These are phyloP conservation scores for Exophiala oligosperma DNA, from an alignment of 2,329 filamentous ascomycete genomes.

Conservation along the genomic window DNA sequence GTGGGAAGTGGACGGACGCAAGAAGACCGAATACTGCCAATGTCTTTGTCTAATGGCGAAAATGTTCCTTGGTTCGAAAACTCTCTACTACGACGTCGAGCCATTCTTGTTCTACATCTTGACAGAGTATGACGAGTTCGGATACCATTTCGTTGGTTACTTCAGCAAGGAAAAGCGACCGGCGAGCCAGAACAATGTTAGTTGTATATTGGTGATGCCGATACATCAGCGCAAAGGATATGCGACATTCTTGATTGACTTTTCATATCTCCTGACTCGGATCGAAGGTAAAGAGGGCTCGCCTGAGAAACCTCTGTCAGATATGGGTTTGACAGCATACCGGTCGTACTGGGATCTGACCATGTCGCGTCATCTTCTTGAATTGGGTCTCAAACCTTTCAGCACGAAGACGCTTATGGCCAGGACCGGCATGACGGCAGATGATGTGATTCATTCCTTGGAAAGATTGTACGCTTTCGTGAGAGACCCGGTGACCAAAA, in stretches of 20 bases:
- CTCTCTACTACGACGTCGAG: slow-evolving; percentile 98
- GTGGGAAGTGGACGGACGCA: slow-evolving; percentile 93
- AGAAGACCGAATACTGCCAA: slow-evolving; percentile 93
- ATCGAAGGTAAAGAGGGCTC: slow-evolving; percentile 93
- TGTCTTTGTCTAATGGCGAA: slow-evolving; percentile 94
- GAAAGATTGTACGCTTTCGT: slow-evolving; percentile 88
- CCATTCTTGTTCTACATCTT: slow-evolving; percentile 99
- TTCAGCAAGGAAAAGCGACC: slow-evolving; percentile 98
- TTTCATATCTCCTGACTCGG: slow-evolving; percentile 92
- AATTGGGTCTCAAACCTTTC: slow-evolving; percentile 52
- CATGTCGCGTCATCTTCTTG: slow-evolving; percentile 78
- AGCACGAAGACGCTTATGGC: slow-evolving; percentile 57
- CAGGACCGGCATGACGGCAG: slow-evolving; percentile 89
- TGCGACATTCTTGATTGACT: slow-evolving; percentile 94
- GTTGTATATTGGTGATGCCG: slow-evolving; percentile 91
- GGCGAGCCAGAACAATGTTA: slow-evolving; percentile 94
- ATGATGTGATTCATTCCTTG: slow-evolving; percentile 91
- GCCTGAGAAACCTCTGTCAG: slow-evolving; percentile 93
- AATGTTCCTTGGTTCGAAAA: slow-evolving; percentile 97
- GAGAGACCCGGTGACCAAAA: slow-evolving; percentile 81
- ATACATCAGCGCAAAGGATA: slow-evolving; percentile 98
- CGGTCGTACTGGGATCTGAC: slow-evolving; percentile 95
- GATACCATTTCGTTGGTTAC: slow-evolving; percentile 96
- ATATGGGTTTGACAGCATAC: slow-evolving; percentile 97
- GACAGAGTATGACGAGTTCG: slow-evolving; percentile 83